Evolutionary conservation across 1,284 basidiomycete species (phyloP).

Genomic region (Fomitiporia mediterranea): DNA sequence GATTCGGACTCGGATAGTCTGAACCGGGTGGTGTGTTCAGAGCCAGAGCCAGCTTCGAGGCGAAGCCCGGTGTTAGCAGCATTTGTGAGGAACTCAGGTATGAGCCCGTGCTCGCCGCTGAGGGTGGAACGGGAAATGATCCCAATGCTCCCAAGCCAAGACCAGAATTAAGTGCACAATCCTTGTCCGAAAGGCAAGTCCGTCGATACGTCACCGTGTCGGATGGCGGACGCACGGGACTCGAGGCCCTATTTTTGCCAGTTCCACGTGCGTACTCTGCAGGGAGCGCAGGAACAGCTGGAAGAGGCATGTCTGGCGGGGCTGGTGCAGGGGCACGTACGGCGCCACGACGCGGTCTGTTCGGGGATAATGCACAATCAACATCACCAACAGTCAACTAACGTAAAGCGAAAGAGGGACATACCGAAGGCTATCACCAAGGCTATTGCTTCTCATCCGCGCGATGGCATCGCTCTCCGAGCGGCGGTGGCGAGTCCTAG

Average conservation of each 20-base stretch:
- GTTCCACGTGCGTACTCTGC: constrained; percentile 1
- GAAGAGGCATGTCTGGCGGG: constrained; percentile 33
- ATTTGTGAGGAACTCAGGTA: constrained; percentile 12
- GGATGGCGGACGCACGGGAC: constrained; percentile 23
- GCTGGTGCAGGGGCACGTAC: constrained; percentile 31
- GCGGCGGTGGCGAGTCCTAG: constrained; percentile 3
- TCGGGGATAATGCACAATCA: background rate
- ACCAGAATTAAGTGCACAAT: constrained; percentile 2
- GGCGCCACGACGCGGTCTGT: constrained; percentile 30
- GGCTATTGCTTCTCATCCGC: constrained; percentile 47
- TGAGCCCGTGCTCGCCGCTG: constrained; percentile 4
- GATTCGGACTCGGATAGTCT: constrained; percentile 18
- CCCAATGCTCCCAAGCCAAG: background rate
- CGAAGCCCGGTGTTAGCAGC: constrained; percentile 18
- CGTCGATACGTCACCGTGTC: constrained; percentile 18
- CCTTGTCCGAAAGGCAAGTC: constrained; percentile 5
- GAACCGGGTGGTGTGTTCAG: constrained; percentile 14
- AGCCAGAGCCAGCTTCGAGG: constrained; percentile 15
- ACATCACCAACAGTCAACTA: background rate
- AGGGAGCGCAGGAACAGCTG: constrained; percentile 27
- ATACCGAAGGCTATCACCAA: constrained; percentile 34
- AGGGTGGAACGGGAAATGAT: constrained; percentile 2
- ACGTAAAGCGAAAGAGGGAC: constrained; percentile 18
- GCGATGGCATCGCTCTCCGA: constrained; percentile 37
- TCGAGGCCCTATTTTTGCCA: constrained; percentile 18